Conservation (phyloP, 2,329 filamentous ascomycete species). For the Botrytis fabae region DNA sequence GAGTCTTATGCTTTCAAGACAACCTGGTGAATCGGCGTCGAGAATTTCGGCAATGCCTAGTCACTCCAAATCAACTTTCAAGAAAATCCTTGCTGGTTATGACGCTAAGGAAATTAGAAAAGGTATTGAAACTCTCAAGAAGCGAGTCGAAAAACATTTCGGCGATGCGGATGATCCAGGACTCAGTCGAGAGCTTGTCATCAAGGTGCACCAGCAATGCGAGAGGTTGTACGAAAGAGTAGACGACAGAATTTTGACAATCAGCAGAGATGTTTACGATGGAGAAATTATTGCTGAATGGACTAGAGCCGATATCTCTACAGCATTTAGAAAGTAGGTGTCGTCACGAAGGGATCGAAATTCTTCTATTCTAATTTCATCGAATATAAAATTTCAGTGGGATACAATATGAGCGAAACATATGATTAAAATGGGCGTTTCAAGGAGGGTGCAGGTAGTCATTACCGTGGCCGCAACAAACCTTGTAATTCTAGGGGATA, state of each 20-base stretch:
- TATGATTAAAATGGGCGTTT: constrained; percentile 52
- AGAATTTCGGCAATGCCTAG: constrained; percentile 77
- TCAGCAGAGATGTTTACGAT: constrained; percentile 64
- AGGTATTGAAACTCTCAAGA: constrained; percentile 85
- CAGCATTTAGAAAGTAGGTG: constrained; percentile 49
- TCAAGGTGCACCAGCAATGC: constrained; percentile 59
- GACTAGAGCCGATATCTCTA: constrained; percentile 63
- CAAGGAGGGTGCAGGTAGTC: constrained; percentile 43
- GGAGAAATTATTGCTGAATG: constrained; percentile 66
- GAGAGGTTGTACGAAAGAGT: constrained; percentile 63
- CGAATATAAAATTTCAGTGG: constrained; percentile 19
- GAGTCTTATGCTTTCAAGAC: constrained; percentile 60
- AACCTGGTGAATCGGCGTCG: constrained; percentile 57
- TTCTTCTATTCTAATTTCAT: neutral
- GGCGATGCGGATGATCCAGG: constrained; percentile 79
- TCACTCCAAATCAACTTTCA: constrained; percentile 79
- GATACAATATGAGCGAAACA: constrained; percentile 26
- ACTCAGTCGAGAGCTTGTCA: constrained; percentile 51
- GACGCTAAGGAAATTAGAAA: constrained; percentile 84
- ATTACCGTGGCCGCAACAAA: neutral
- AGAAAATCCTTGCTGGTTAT: constrained; percentile 79
- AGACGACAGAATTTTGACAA: constrained; percentile 58
- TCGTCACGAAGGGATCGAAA: neutral
- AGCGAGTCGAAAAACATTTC: constrained; percentile 96
- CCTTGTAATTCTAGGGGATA: constrained; percentile 19